phyloP scores from a whole-genome alignment of 441 rosid species.

The Breynia disticha region DNA sequence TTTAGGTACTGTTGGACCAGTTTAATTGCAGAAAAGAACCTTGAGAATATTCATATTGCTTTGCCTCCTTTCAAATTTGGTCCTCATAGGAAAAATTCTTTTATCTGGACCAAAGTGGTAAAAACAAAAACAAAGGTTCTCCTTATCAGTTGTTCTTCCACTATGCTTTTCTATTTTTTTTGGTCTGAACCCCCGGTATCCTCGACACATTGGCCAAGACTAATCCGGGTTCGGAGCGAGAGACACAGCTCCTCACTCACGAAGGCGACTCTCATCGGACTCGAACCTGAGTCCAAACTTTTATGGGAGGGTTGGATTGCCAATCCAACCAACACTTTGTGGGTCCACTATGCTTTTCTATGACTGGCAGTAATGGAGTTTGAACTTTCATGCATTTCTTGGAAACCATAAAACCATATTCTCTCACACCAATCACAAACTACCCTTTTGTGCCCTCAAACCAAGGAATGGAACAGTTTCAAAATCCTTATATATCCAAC shows the following conservation, averaged over 20 bases:
- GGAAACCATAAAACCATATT: constrained; percentile 19
- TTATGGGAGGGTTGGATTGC: too few relatives aligned
- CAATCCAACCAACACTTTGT: too few relatives aligned
- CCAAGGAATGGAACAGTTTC: constrained; percentile 5
- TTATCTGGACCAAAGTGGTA: constrained; percentile 6
- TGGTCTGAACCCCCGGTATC: too few relatives aligned
- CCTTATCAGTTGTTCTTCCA: constrained; percentile 5
- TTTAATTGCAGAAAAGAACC: too few relatives aligned
- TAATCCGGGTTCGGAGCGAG: too few relatives aligned
- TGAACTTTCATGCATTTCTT: constrained; percentile 16
- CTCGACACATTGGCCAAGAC: too few relatives aligned
- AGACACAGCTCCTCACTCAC: too few relatives aligned
- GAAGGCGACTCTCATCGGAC: too few relatives aligned
- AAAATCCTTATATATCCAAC: constrained; percentile 13
- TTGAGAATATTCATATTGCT: background rate
- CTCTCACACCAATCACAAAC: constrained; percentile 15
- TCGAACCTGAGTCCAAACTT: too few relatives aligned
- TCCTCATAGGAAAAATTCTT: too few relatives aligned
- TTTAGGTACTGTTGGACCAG: background rate
- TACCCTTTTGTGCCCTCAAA: constrained; percentile 18
- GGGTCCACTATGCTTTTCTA: constrained; percentile 3
- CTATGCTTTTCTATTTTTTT: constrained; percentile 5
- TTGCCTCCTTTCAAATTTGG: background rate
- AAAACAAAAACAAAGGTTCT: constrained; percentile 17
- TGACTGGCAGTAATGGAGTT: background rate